A percentile compares a stretch with the other conserved stretches of the same genome.
Conservation (phyloP, 257 asterid species). For the Dorcoceras hygrometricum region DNA sequence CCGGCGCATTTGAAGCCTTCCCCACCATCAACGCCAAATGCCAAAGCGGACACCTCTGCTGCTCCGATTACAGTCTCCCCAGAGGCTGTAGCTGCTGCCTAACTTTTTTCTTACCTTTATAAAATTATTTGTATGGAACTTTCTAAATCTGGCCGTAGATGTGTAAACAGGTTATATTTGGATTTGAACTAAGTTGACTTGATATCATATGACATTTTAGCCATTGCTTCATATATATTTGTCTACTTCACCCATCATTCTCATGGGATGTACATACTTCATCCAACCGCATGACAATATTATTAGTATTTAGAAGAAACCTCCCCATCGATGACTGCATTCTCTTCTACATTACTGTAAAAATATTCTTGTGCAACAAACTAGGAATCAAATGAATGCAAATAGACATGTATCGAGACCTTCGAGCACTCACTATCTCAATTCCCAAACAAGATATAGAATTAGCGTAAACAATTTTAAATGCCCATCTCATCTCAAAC, state of each 20-base stretch:
- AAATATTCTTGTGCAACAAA: neutral
- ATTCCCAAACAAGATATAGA: neutral
- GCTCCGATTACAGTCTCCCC: conserved; percentile 8
- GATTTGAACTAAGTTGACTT: conserved; percentile 2
- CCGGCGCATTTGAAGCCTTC: conserved; percentile 66
- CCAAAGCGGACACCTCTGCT: conserved; percentile 26
- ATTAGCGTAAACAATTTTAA: conserved; percentile 31
- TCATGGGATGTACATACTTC: neutral
- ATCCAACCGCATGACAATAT: too few relatives aligned
- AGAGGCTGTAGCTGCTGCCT: conserved; percentile 50
- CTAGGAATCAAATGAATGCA: neutral
- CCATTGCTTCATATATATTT: neutral
- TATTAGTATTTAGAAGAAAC: too few relatives aligned
- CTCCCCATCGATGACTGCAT: neutral
- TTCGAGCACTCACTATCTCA: neutral
- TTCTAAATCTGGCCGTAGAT: conserved; percentile 7
- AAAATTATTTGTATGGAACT: neutral
- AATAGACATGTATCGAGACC: neutral
- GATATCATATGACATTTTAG: neutral
- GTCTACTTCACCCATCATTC: neutral
- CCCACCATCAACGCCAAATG: conserved; percentile 32
- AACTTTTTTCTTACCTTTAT: conserved; percentile 16
- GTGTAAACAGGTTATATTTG: conserved; percentile 4
- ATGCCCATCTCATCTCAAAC: conserved; percentile 20
- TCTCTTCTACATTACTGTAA: neutral